These are phyloP conservation scores for Lepidium didymum DNA, from an alignment of 345 rosid species.

Conservation along the genomic window DNA sequence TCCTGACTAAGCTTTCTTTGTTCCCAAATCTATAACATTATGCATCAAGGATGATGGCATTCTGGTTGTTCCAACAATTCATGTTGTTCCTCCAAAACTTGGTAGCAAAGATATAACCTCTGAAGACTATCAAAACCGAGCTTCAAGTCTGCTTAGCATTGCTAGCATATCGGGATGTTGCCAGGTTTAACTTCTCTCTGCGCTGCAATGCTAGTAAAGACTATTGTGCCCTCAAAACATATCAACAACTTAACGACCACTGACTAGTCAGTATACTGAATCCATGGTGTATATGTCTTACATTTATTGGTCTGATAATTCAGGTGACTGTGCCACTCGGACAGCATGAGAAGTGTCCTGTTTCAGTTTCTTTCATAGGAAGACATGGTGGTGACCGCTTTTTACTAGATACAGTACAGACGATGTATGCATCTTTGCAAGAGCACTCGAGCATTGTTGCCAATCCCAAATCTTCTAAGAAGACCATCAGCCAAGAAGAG, in stretches of 20 bases:
- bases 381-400: conserved; percentile 86
- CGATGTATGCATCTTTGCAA: conserved; percentile 61
- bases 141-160: conserved; percentile 65
- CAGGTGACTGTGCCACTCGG: conserved; percentile 79
- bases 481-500: conserved; percentile 39
- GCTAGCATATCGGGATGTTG: conserved; percentile 96
- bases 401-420: conserved; percentile 66
- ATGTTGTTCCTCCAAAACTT: conserved; percentile 75
- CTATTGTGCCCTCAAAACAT: background rate
- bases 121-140: conserved; percentile 56
- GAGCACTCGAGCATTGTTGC: conserved; percentile 49
- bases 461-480: conserved; percentile 40
- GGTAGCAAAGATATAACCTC: conserved; percentile 67
- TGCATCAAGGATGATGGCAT: conserved; percentile 78
- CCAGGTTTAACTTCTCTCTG: conserved; percentile 49
- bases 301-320: conserved; percentile 15
- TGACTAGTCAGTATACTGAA: background rate
- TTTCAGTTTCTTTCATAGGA: conserved; percentile 76
- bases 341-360: conserved; percentile 58
- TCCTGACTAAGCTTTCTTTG: background rate
- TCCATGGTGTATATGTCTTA: background rate
- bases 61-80: conserved; percentile 75
- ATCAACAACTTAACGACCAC: background rate
- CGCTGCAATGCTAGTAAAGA: background rate
- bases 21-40: background rate